Evolutionary conservation across 1,284 basidiomycete genomes (phyloP).

Genomic region (Vanrija sp.): DNA sequence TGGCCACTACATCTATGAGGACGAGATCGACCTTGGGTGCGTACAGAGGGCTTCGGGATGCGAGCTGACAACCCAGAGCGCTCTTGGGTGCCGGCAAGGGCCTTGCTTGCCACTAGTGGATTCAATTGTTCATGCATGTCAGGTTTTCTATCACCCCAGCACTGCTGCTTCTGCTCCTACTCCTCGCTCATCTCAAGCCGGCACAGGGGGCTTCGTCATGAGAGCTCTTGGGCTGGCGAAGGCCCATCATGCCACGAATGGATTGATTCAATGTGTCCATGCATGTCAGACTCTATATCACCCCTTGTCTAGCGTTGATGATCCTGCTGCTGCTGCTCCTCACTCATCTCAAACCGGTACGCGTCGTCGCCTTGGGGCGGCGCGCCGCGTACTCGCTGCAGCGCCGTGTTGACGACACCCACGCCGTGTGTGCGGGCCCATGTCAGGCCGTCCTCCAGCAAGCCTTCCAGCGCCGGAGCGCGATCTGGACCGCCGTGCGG

Average conservation of each 20-base stretch:
- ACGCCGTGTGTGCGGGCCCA: slow-evolving; percentile 20
- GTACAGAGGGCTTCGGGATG: slow-evolving; percentile 1
- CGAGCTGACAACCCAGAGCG: no score
- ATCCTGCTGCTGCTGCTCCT: not conserved
- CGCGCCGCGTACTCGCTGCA: slow-evolving; percentile 10
- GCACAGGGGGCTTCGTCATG: no score
- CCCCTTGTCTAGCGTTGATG: not conserved
- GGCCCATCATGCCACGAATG: no score
- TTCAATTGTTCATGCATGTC: no score
- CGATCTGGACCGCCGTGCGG: not conserved
- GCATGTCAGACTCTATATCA: no score
- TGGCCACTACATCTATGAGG: slow-evolving; percentile 47
- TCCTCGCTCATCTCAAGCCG: no score
- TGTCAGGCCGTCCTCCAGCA: slow-evolving; percentile 12
- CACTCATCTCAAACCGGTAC: slow-evolving; percentile 5
- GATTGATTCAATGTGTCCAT: no score
- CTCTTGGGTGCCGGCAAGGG: no score
- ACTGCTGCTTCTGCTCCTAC: no score
- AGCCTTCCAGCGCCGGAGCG: slow-evolving; percentile 7
- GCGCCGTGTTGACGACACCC: slow-evolving; percentile 14
- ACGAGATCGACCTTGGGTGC: slow-evolving; percentile 42
- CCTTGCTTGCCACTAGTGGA: no score
- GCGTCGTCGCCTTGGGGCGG: not conserved
- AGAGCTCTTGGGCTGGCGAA: no score
- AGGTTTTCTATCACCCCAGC: no score